Evolutionary conservation across 768 basidiomycete species (phyloP), one percentile per base, ranked within the genome.

Genomic region (Tricholoma furcatifolium): DNA sequence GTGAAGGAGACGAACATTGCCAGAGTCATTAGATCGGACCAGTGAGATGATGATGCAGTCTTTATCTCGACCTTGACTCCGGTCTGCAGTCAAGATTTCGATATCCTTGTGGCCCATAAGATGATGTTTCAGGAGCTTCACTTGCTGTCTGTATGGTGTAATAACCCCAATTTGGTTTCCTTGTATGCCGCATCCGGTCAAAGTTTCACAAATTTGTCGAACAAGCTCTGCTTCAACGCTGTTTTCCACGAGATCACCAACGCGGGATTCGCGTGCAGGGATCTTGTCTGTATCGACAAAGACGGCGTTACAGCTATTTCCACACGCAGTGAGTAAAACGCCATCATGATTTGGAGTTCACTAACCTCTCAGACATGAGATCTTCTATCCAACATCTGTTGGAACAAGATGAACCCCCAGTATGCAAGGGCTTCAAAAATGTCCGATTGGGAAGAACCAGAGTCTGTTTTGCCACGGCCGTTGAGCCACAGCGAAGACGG

Each of bases 1-100:
- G 49, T 12, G 14, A 2, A 30, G 30, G 6, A 47, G 18, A 74
- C 87, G 60, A 63, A 93, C 93, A 68, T 76, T 78, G 53, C 85
- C 85, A 0, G 73, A 70, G 38, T 87, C 83, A 60, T 99, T 98
- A 0, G 91, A 92, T 53, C 93, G 77, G 5, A 96, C 94, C 76
- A 98, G 82, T 17, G 93, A 94, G 48, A 98, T 87, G 57, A 99
- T 77, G 53, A 98, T 84, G 65, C 91, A 93, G 42, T 96, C 93
- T 67, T 99, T 98, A 70, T 99, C 96, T 43, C 96, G 73, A 0
- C 96, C 95, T 70, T 97, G 95, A 67, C 89, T 92, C 51, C 85
- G 86, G 70, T 98, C 96, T 4, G 93, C 94, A 0, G 95, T 98
- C 53, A 96, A 70, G 43, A 94, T 82, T 67, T 98, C 95, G 12